A percentile compares a stretch with the other conserved stretches of the same genome.
Conservation (phyloP, 139 green algal species). For the Eudorina sp. region DNA sequence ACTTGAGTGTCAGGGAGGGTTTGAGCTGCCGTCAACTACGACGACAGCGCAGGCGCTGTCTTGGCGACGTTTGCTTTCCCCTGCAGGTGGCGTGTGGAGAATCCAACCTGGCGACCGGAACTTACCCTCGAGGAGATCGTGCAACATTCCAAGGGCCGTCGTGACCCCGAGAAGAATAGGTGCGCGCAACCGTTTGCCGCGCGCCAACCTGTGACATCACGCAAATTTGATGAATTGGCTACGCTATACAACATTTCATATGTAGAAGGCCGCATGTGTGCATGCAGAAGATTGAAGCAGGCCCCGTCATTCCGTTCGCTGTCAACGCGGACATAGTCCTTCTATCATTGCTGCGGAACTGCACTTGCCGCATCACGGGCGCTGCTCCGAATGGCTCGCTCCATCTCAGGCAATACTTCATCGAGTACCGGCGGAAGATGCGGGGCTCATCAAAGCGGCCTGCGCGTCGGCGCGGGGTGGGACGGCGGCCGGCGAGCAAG, state of each 20-base stretch:
- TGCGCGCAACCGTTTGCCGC: no score
- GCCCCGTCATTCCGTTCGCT: neutral
- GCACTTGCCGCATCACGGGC: neutral
- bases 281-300: neutral
- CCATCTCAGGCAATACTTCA: slow-evolving; percentile 8
- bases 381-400: no score
- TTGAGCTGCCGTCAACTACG: no score
- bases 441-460: neutral
- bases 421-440: slow-evolving; percentile 28
- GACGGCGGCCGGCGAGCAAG: neutral
- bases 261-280: neutral
- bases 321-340: neutral
- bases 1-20: no score
- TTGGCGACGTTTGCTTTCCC: no score
- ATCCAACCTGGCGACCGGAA: slow-evolving; percentile 15
- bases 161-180: slow-evolving; percentile 31
- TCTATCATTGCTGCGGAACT: neutral
- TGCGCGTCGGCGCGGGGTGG: neutral
- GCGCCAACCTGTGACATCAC: neutral
- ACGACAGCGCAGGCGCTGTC: no score
- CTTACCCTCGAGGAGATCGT: slow-evolving; percentile 31
- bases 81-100: slow-evolving; percentile 19
- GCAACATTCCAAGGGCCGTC: slow-evolving; percentile 32
- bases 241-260: neutral
- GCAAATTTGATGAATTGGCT: neutral